Base-by-base conservation (phyloP, 331 rosid genomes). In the Quercus phellos region DNA sequence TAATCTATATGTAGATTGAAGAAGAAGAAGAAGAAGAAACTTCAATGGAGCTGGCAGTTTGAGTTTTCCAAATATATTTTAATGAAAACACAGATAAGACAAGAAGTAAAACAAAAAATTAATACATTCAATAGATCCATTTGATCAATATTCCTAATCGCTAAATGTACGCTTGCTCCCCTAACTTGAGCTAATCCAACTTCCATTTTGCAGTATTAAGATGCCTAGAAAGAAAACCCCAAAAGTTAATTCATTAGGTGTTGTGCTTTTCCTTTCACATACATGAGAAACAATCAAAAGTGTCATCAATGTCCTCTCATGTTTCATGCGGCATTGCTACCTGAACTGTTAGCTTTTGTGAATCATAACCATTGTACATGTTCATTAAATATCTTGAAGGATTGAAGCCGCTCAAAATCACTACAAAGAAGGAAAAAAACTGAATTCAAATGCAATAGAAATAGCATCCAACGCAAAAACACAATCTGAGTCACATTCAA, bases 371-470 rank as follows among this genome's bases (percentile, higher is more conserved):
- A 86, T 56, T 78, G 87, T 90, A 91, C 81, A 90, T 69, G 81
- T 85, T 95, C 98, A 95, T 89, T 74, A 93, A 89, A 68, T 95
- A 93, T 93, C 94, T 93, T 69, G 99, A 95, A 43, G 99, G 98
- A 84, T 89, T 95, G 96, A 95, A 95, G 84, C 99, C 99, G 78
- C 91, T 90, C 87, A 95, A 86, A 85, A 93, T 90, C 77, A 93
- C 99, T 95, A 94, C 94, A 83, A 55, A 70, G 21, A 64, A 74
- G 21, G 51, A 74, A 84, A 74, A 16, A 3, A 42, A 29, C 55
- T 85, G 43, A 63, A 78, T 69, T 88, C 77, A 89, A 83, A 42
- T 12, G 60, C 72, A 35, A 35, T 35, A 35, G 43, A 35, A 24
- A 53, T 4, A 68, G 70, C 46, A 82, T 4, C 72, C 46, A 79